These are phyloP conservation scores for Acer negundo DNA, from an alignment of 345 rosid genomes.

Conservation along the genomic window DNA sequence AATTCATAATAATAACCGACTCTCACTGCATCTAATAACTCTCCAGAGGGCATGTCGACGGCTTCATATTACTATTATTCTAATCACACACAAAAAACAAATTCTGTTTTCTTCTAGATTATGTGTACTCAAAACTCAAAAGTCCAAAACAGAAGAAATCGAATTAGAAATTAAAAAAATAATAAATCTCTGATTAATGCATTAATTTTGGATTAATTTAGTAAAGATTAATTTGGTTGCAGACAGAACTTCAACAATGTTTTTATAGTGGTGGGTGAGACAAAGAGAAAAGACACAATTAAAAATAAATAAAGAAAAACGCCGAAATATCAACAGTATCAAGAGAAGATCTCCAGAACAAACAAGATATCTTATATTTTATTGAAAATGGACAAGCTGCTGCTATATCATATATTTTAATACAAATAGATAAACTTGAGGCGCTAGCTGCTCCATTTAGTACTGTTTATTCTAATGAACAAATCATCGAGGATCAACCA, in stretches of 20 bases:
- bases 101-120: too few relatives aligned
- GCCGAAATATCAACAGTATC: slow-evolving; percentile 26
- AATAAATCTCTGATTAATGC: not conserved
- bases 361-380: not conserved
- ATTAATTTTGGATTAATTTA: not conserved
- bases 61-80: too few relatives aligned
- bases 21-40: too few relatives aligned
- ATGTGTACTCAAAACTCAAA: too few relatives aligned
- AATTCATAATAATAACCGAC: too few relatives aligned
- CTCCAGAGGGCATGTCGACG: too few relatives aligned
- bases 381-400: not conserved
- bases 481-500: too few relatives aligned
- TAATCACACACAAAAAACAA: too few relatives aligned
- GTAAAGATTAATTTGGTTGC: not conserved
- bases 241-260: not conserved
- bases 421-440: not conserved
- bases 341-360: slow-evolving; percentile 7
- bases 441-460: slow-evolving; percentile 4
- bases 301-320: not conserved
- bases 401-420: not conserved
- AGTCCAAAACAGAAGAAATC: too few relatives aligned
- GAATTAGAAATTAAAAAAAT: not conserved
- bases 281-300: not conserved
- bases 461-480: too few relatives aligned
- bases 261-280: not conserved